Evolutionary conservation across 1,139 yeast genomes (phyloP), one percentile per base, ranked within the genome.

Genomic region (Suhomyces taliae): DNA sequence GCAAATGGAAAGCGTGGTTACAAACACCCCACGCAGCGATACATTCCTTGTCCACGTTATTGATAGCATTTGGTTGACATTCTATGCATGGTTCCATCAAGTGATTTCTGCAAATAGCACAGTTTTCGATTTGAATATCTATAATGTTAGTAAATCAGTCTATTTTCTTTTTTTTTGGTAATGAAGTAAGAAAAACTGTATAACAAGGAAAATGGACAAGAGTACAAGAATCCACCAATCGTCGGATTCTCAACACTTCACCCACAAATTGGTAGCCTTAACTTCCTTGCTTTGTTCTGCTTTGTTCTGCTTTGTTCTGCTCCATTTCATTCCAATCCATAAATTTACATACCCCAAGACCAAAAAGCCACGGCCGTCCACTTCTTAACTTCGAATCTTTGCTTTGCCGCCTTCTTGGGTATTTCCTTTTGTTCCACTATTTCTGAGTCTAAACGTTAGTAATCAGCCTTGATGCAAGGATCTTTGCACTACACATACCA

Each of bases 301-400:
- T 19, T 1, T 19, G 6, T 19, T 19, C 24, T 19, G n/a, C n/a
- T n/a, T n/a, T n/a, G 24, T 19, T 19, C 24, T 19, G n/a, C 6
- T 9, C 32, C 32, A 29, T 29, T 29, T 7, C 32, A 29, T 29
- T 29, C 11, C 11, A 29, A 3, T 29, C 7, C 26, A 8, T 27
- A 9, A 19, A 9, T 27, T 50, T 61, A 76, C 79, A 62, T 76
- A 77, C 83, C 98, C 99, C 99, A 95, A 1, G 97, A 90, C 99
- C 99, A 95, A 63, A 93, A 90, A 14, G 99, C 98, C 45, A 95
- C 99, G 0, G 99, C 98, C 12, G 97, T 90, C 99, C 99, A 93
- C 74, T 76, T 76, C 59, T 74, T 76, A 27, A 76, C 79, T 53
- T 76, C 81, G 49, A 76, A 76, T 48, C 72, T 65, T 44, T 72